Evolutionary conservation across 768 basidiomycete genomes (phyloP).

Genomic region (Lyophyllum decastes): DNA sequence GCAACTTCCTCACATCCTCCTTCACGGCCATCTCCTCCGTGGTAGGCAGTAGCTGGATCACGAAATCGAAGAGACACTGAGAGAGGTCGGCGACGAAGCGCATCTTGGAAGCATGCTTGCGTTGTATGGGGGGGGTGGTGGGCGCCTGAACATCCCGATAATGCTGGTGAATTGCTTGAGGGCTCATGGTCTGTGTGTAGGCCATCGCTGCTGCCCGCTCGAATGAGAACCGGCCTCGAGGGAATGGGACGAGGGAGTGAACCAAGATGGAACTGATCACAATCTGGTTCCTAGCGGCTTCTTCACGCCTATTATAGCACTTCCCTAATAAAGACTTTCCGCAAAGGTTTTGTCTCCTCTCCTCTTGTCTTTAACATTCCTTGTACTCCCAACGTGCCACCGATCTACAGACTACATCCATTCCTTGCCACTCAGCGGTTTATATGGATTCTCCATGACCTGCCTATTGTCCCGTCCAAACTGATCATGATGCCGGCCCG

Average conservation of each 20-base stretch:
- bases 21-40: conserved; percentile 90
- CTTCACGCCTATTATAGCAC: conserved; percentile 22
- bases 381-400: not conserved
- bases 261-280: conserved; percentile 24
- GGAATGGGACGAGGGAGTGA: conserved; percentile 15
- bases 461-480: not conserved
- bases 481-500: conserved; percentile 5
- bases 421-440: not conserved
- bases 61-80: conserved; percentile 90
- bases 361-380: not conserved
- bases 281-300: conserved; percentile 14
- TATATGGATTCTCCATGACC: not conserved
- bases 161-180: conserved; percentile 33
- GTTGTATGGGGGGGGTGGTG: conserved; percentile 33
- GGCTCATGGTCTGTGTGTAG: conserved; percentile 41
- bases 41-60: conserved; percentile 88
- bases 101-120: conserved; percentile 50
- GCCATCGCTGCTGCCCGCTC: conserved; percentile 33
- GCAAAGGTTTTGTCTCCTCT: conserved; percentile 9
- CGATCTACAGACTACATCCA: not conserved
- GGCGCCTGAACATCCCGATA: conserved; percentile 35
- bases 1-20: conserved; percentile 92
- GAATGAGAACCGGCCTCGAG: conserved; percentile 18
- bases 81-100: conserved; percentile 82
- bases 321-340: conserved; percentile 19